Conservation (phyloP, 176 grass and related monocot genomes). For the Thalia dealbata region DNA sequence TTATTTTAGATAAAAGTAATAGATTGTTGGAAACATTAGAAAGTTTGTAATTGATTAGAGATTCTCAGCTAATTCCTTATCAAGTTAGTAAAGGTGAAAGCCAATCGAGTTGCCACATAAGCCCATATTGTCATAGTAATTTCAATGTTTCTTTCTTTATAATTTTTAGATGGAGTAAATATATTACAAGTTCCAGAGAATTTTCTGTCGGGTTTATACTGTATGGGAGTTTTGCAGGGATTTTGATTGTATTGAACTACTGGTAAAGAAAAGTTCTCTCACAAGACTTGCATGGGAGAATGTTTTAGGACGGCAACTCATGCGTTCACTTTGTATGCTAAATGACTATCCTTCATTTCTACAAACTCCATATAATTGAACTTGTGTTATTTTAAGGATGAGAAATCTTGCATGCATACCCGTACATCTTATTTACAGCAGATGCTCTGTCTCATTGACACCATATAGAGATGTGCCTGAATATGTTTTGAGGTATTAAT, state of each 20-base stretch:
- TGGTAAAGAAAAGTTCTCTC: too few relatives aligned
- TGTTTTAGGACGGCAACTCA: not conserved
- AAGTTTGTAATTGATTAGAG: too few relatives aligned
- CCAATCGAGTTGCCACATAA: not conserved
- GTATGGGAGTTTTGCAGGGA: not conserved
- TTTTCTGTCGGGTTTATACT: not conserved
- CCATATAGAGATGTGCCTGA: not conserved
- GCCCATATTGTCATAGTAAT: not conserved
- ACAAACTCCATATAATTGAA: conserved; percentile 5
- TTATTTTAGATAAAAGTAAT: too few relatives aligned
- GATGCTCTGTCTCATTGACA: too few relatives aligned
- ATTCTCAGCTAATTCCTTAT: too few relatives aligned
- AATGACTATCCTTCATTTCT: conserved; percentile 1
- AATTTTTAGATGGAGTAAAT: not conserved
- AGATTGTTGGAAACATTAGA: too few relatives aligned
- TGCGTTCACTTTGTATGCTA: not conserved
- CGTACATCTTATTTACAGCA: too few relatives aligned
- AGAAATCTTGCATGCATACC: not conserved
- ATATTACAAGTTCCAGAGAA: not conserved
- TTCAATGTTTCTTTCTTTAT: not conserved
- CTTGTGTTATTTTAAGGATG: not conserved
- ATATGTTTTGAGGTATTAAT: not conserved
- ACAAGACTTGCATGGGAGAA: too few relatives aligned
- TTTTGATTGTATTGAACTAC: not conserved
- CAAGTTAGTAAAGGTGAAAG: too few relatives aligned